phyloP scores from a whole-genome alignment of 1,284 basidiomycete species.

The Dichomitus squalens region DNA sequence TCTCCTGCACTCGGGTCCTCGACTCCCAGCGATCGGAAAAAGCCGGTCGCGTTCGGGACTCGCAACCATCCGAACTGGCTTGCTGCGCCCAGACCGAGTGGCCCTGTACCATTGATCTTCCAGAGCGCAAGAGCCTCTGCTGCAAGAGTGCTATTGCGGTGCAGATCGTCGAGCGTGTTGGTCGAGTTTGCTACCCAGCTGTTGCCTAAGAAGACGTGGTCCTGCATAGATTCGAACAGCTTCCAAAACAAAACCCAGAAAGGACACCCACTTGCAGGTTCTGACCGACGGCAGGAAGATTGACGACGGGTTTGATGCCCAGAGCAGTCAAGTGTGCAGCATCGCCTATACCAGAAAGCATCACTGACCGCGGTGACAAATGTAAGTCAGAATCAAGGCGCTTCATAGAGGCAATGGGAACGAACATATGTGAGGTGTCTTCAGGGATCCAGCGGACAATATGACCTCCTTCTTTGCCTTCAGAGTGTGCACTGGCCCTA shows the following conservation, averaged over 20 bases:
- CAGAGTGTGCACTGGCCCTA: constrained; percentile 14
- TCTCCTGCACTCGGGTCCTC: constrained; percentile 21
- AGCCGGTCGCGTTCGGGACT: neutral
- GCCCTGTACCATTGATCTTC: constrained; percentile 11
- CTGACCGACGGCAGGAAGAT: constrained; percentile 40
- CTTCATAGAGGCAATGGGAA: neutral
- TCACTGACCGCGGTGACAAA: too few relatives aligned
- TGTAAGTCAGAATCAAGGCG: too few relatives aligned
- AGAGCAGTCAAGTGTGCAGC: constrained; percentile 30
- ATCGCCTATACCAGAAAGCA: constrained; percentile 46
- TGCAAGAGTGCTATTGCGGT: constrained; percentile 14
- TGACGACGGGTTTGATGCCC: constrained; percentile 34
- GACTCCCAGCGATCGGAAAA: constrained; percentile 3
- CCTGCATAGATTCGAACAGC: constrained; percentile 5
- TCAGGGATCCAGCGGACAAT: constrained; percentile 36
- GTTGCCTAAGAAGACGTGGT: constrained; percentile 31
- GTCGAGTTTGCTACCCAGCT: constrained; percentile 22
- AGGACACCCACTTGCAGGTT: constrained; percentile 34
- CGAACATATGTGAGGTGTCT: constrained; percentile 42
- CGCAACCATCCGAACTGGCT: constrained; percentile 15
- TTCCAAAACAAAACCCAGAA: neutral
- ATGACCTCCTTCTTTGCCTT: constrained; percentile 28
- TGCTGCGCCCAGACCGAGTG: neutral
- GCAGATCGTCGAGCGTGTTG: constrained; percentile 21
- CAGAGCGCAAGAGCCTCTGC: constrained; percentile 16